These are phyloP conservation scores for Hymenoscyphus albidus DNA, from an alignment of 2,329 filamentous ascomycete species.

Conservation along the genomic window DNA sequence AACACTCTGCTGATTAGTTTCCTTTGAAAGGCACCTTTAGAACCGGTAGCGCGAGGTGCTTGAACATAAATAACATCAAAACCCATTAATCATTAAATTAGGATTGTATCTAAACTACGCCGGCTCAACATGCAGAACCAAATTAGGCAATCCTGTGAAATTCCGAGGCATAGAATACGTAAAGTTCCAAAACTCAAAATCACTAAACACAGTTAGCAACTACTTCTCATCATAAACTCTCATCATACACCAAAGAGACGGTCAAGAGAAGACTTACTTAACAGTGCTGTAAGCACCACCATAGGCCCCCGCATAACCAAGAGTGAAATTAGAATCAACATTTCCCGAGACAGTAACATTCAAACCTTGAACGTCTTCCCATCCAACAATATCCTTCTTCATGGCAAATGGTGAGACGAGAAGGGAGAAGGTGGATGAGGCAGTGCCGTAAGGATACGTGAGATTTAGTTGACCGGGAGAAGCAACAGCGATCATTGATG, in stretches of 20 bases:
- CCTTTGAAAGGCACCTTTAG: too few relatives aligned
- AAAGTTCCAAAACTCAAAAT: slow-evolving; percentile 48
- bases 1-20: too few relatives aligned
- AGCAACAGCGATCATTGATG: slow-evolving; percentile 41
- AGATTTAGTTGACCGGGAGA: slow-evolving; percentile 44
- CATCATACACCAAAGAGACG: background rate
- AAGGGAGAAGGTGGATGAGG: slow-evolving; percentile 47
- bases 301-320: slow-evolving; percentile 25
- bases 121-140: slow-evolving; percentile 22
- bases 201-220: slow-evolving; percentile 15
- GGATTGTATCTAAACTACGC: slow-evolving; percentile 11
- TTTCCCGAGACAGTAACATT: slow-evolving; percentile 39
- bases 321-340: slow-evolving; percentile 19
- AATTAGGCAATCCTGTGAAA: slow-evolving; percentile 26
- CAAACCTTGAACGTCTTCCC: slow-evolving; percentile 48
- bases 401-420: slow-evolving; percentile 45
- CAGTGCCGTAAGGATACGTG: slow-evolving; percentile 51
- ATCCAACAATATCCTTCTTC: slow-evolving; percentile 42
- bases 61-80: background rate
- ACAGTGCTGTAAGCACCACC: slow-evolving; percentile 38
- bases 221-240: background rate
- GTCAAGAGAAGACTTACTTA: slow-evolving; percentile 22
- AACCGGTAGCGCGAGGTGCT: too few relatives aligned
- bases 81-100: background rate
- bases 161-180: slow-evolving; percentile 40